Percentiles rank a stretch among this genome's conserved stretches.
These are phyloP conservation scores for Colletotrichum spinosum DNA, from an alignment of 2,329 filamentous ascomycete species.

Conservation along the genomic window DNA sequence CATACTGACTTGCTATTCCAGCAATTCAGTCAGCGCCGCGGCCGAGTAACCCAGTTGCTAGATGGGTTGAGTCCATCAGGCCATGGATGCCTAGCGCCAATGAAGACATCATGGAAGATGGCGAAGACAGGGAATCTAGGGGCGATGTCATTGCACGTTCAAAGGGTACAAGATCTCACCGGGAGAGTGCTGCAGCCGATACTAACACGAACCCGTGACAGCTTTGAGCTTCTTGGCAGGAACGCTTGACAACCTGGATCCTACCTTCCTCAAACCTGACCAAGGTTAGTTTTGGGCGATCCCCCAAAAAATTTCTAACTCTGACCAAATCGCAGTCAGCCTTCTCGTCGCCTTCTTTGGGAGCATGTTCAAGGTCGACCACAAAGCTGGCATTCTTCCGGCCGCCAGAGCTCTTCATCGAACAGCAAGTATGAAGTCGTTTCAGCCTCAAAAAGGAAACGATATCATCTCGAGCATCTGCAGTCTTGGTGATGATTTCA, in stretches of 20 bases:
- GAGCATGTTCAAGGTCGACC: conserved; percentile 69
- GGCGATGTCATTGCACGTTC: conserved; percentile 66
- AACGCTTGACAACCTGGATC: conserved; percentile 62
- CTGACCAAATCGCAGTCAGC: conserved; percentile 48
- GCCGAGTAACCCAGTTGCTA: conserved; percentile 59
- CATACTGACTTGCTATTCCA: conserved; percentile 41
- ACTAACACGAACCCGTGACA: conserved; percentile 39
- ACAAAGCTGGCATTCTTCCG: conserved; percentile 68
- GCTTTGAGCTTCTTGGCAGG: conserved; percentile 68
- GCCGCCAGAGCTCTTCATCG: conserved; percentile 64
- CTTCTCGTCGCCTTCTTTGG: conserved; percentile 66
- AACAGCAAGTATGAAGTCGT: conserved; percentile 62
- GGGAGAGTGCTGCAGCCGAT: not conserved
- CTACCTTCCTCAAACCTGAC: conserved; percentile 59
- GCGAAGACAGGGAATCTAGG: conserved; percentile 54
- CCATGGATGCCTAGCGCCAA: conserved; percentile 63
- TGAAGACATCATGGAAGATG: conserved; percentile 48
- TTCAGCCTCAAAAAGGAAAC: conserved; percentile 60
- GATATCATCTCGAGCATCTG: conserved; percentile 62
- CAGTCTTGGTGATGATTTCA: conserved; percentile 68
- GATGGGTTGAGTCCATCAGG: conserved; percentile 67
- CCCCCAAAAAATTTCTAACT: conserved; percentile 56
- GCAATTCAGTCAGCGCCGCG: conserved; percentile 59
- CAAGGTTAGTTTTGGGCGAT: conserved; percentile 54
- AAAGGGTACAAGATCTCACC: conserved; percentile 52